These are phyloP conservation scores for Venturia asperata DNA, from an alignment of 2,329 filamentous ascomycete genomes.

Conservation along the genomic window DNA sequence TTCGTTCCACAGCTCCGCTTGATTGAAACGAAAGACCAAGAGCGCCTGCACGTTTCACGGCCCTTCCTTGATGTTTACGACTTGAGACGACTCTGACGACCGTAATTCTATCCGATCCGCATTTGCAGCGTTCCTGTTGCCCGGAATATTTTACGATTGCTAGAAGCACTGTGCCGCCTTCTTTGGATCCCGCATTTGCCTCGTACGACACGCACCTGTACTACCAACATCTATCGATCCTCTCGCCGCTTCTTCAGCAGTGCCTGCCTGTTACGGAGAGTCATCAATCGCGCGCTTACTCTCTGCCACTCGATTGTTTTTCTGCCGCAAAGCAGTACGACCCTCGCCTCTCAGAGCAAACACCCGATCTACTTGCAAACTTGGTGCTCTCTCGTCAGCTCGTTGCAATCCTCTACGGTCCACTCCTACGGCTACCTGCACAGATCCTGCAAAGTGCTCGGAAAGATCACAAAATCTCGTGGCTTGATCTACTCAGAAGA, in stretches of 20 bases:
- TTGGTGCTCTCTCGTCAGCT: neutral
- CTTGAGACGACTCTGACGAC: conserved; percentile 17
- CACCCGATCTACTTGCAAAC: conserved; percentile 9
- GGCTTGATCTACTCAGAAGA: neutral
- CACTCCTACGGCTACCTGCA: conserved; percentile 7
- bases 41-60: neutral
- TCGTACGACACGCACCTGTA: conserved; percentile 11
- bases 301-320: conserved; percentile 1
- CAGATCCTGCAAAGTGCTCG: conserved; percentile 14
- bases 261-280: conserved; percentile 6
- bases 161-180: conserved; percentile 12
- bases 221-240: conserved; percentile 1
- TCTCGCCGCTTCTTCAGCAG: neutral
- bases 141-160: neutral
- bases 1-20: neutral
- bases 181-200: conserved; percentile 8
- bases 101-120: conserved; percentile 2
- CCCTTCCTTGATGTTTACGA: conserved; percentile 15
- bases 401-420: neutral
- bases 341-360: conserved; percentile 10
- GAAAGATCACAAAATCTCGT: conserved; percentile 13
- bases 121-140: conserved; percentile 19
- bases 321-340: neutral
- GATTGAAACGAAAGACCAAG: neutral
- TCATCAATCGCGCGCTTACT: conserved; percentile 14